Evolutionary conservation across 1,139 yeast genomes (phyloP).

Genomic region (Blastobotrys apis): DNA sequence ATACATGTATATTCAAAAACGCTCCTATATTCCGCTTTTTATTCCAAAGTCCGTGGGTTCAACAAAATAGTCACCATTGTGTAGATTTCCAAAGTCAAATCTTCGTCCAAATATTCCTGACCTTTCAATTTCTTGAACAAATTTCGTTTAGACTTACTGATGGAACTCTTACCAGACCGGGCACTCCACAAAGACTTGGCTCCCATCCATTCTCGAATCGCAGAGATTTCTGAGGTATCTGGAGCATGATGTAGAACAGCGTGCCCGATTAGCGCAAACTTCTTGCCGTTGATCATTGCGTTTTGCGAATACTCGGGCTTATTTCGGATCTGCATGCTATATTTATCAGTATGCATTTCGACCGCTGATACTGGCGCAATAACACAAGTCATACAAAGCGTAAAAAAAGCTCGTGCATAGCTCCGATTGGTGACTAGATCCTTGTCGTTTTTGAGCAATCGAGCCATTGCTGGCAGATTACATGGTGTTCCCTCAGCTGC

Average conservation of each 20-base stretch:
- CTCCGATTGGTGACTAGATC: not conserved
- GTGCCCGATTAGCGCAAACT: conserved; percentile 7
- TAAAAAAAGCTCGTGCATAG: conserved; percentile 4
- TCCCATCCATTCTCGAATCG: conserved; percentile 1
- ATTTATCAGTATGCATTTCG: conserved; percentile 4
- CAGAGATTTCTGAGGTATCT: not conserved
- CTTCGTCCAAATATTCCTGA: not conserved
- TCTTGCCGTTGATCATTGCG: not conserved
- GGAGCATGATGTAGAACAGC: conserved; percentile 5
- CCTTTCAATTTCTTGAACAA: not conserved
- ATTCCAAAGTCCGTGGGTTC: not conserved
- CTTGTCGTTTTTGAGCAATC: not conserved
- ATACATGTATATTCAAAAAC: too few species aligned
- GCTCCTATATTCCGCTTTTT: too few species aligned
- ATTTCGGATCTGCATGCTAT: not conserved
- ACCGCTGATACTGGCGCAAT: not conserved
- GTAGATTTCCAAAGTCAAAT: not conserved
- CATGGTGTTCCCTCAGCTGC: not conserved
- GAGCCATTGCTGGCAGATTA: not conserved
- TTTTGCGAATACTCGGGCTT: not conserved
- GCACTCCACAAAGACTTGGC: conserved; percentile 3
- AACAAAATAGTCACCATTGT: not conserved
- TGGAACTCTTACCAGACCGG: not conserved
- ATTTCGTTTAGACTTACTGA: not conserved
- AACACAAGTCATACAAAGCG: not conserved